Percentiles rank a stretch among this genome's conserved stretches.
Evolutionary conservation across 2,329 filamentous ascomycete species (phyloP).

Genomic region (Curvularia spicifera): DNA sequence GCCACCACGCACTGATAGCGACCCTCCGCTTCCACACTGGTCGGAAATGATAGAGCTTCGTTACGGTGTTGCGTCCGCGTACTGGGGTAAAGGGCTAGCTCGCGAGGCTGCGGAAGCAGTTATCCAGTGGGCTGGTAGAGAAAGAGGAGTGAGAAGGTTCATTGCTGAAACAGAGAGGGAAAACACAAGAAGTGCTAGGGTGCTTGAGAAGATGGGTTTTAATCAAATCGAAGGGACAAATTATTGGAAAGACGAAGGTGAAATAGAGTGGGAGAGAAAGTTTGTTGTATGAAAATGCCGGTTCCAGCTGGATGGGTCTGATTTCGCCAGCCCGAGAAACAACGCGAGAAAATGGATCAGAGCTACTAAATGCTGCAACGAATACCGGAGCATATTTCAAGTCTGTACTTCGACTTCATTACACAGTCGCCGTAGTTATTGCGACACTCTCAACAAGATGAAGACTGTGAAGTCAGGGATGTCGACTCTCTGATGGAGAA

Average conservation of each 20-base stretch:
- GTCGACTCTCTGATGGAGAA: background rate
- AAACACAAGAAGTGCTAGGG: slow-evolving; percentile 31
- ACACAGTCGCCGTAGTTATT: too few species aligned
- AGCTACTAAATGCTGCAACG: background rate
- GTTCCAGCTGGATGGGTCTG: background rate
- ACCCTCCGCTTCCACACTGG: slow-evolving; percentile 23
- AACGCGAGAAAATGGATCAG: background rate
- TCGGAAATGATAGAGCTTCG: slow-evolving; percentile 28
- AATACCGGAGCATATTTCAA: background rate
- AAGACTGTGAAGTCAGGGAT: too few species aligned
- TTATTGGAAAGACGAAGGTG: slow-evolving; percentile 27
- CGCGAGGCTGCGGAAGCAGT: slow-evolving; percentile 26
- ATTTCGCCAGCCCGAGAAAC: background rate
- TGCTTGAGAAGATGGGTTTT: slow-evolving; percentile 38
- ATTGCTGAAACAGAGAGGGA: slow-evolving; percentile 33
- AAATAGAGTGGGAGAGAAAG: slow-evolving; percentile 24
- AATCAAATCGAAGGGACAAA: slow-evolving; percentile 14
- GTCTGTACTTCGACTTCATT: too few species aligned
- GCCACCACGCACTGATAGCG: slow-evolving; percentile 8
- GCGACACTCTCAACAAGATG: too few species aligned
- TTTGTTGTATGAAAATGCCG: background rate
- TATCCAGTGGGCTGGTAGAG: slow-evolving; percentile 23
- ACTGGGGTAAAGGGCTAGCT: slow-evolving; percentile 26
- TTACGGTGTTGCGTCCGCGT: slow-evolving; percentile 21
- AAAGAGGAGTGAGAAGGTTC: slow-evolving; percentile 21